These are phyloP conservation scores for Ormosia semicastrata DNA, from an alignment of 306 rosid species.

Conservation along the genomic window DNA sequence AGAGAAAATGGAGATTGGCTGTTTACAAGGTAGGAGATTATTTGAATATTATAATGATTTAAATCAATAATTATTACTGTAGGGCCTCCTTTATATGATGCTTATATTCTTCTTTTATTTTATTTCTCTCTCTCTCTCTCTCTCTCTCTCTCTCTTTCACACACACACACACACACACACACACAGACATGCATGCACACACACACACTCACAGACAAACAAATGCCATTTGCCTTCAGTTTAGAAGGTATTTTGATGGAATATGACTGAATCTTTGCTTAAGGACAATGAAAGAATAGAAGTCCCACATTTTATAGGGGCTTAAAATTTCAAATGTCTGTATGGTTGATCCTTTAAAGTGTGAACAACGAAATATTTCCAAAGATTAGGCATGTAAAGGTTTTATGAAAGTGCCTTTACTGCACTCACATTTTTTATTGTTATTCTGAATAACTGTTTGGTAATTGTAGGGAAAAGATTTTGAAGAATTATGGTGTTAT, in stretches of 20 bases:
- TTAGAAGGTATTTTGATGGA: neutral
- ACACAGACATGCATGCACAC: neutral
- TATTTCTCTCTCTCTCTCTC: neutral
- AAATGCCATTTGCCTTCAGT: neutral
- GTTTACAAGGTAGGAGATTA: conserved; percentile 2
- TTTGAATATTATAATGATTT: neutral
- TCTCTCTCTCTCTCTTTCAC: neutral
- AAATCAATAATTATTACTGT: neutral
- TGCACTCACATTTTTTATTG: neutral
- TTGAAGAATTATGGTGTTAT: conserved; percentile 83
- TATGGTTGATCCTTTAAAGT: neutral
- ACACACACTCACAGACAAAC: neutral
- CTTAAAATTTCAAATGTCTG: neutral
- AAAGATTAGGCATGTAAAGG: neutral
- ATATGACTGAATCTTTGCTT: neutral
- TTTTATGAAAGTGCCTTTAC: conserved; percentile 4
- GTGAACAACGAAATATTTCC: neutral
- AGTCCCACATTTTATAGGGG: neutral
- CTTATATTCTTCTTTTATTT: neutral
- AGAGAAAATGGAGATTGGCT: conserved; percentile 8
- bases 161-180: neutral
- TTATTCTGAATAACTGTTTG: conserved; percentile 24
- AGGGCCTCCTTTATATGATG: neutral
- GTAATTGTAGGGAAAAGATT: conserved; percentile 59
- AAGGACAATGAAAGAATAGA: neutral